These are phyloP conservation scores for Plectosphaerella cucumerina DNA, from an alignment of 2,329 filamentous ascomycete species.

Conservation along the genomic window DNA sequence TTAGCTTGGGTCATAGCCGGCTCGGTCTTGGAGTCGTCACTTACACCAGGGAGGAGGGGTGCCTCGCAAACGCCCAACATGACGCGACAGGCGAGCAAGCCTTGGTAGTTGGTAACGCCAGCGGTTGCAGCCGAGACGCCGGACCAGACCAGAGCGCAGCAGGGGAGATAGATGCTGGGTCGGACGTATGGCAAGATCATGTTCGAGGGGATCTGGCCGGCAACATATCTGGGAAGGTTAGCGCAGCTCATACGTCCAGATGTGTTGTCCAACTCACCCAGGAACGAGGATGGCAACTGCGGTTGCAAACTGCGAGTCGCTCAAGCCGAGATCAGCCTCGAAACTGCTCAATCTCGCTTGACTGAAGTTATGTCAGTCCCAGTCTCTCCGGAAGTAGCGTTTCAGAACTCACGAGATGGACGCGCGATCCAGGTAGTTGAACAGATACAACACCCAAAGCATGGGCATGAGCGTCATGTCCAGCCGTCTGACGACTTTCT, in stretches of 20 bases:
- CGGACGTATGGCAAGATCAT: slow-evolving; percentile 21
- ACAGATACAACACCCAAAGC: slow-evolving; percentile 32
- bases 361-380: neutral
- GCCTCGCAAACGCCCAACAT: slow-evolving; percentile 9
- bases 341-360: slow-evolving; percentile 4
- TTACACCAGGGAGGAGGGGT: slow-evolving; percentile 11
- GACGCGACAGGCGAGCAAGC: slow-evolving; percentile 6
- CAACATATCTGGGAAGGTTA: slow-evolving; percentile 10
- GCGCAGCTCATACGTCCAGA: neutral
- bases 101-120: slow-evolving; percentile 6
- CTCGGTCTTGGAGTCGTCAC: neutral
- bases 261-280: neutral
- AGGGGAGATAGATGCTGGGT: slow-evolving; percentile 14
- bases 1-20: neutral
- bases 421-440: slow-evolving; percentile 6
- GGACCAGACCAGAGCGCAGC: slow-evolving; percentile 12
- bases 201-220: slow-evolving; percentile 16
- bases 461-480: slow-evolving; percentile 16
- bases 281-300: slow-evolving; percentile 8
- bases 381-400: neutral
- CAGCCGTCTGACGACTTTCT: slow-evolving; percentile 13
- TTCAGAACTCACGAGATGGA: slow-evolving; percentile 9
- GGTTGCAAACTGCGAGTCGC: slow-evolving; percentile 3
- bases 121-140: slow-evolving; percentile 11
- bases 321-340: neutral